Conservation (phyloP, 257 asterid species). For the Nicotiana paniculata region DNA sequence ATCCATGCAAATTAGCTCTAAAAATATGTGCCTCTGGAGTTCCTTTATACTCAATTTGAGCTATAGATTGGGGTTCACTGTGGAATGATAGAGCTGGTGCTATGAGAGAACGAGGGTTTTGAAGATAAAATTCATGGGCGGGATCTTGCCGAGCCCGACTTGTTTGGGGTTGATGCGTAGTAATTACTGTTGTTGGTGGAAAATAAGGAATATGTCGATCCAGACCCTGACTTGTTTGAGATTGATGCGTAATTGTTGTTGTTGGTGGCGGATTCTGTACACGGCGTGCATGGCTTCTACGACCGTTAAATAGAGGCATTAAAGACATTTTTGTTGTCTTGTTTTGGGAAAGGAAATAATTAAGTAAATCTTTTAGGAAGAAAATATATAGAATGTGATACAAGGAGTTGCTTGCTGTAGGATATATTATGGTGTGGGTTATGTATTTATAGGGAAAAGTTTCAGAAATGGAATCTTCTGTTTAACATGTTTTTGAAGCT, state of each 20-base stretch:
- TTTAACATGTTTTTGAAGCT: not conserved
- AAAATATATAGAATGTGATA: not conserved
- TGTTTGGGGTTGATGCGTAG: not conserved
- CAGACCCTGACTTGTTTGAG: not conserved
- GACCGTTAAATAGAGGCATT: conserved; percentile 10
- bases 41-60: conserved; percentile 16
- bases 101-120: not conserved
- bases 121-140: not conserved
- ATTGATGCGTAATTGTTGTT: not conserved
- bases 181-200: not conserved
- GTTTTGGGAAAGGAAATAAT: not conserved
- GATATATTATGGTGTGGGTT: not conserved
- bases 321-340: conserved; percentile 15
- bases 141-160: not conserved
- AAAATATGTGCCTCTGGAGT: not conserved
- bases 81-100: not conserved
- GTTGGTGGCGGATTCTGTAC: not conserved
- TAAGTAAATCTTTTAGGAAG: not conserved
- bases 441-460: not conserved
- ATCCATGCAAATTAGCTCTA: not conserved
- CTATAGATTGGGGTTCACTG: not conserved
- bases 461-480: not conserved
- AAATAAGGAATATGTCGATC: not conserved
- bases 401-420: not conserved
- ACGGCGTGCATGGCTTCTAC: conserved; percentile 3